Evolutionary conservation across 2,329 filamentous ascomycete species (phyloP), one percentile per base, ranked within the genome.

Genomic region (Verticillium longisporum): DNA sequence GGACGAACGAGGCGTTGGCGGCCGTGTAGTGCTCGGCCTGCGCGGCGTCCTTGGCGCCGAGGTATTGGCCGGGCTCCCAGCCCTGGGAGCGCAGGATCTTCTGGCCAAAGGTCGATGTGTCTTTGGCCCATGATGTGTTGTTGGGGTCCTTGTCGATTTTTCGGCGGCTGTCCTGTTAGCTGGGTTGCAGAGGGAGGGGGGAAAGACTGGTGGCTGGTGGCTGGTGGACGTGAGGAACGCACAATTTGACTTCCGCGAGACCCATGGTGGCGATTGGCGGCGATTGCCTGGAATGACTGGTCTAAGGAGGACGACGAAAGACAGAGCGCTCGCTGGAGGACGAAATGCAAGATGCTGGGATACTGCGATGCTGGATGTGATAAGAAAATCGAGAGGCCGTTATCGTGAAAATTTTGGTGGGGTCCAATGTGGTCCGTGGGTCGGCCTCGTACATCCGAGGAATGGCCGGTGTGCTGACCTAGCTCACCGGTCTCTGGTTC

Each of bases 131-230:
- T 82, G 85, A 87, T 56, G 91, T 97, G 75, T 98, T 99, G 78
- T 98, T 97, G 7, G 95, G 95, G 76, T 99, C 95, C 72, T 89
- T 83, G 66, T 89, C 89, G 71, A 98, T 87, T 77, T 94, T 96
- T 56, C 81, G 81, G 67, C 71, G 74, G 64, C 73, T 77, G 58
- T 5, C 65, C 6, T 21, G 41, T 18, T 5, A 53, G n/a, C 38
- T 59, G 15, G 50, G 45, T 9, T 53, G 38, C 18, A 18, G 50
- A 9, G 50, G 50, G 26, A 26, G 26, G 26, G 26, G 26, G 26
- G 3, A 26, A 26, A 26, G 26, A 26, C 26, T 26, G 26, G 26
- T 26, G 26, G 26, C 26, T 4, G 26, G 1, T 15, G 38, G 15
- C 38, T 9, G 38, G 38, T 3, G 13, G 38, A 21, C 6, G 6